These are phyloP conservation scores for Gracilaria caudata DNA, from an alignment of 23 red algal genomes.

Conservation along the genomic window DNA sequence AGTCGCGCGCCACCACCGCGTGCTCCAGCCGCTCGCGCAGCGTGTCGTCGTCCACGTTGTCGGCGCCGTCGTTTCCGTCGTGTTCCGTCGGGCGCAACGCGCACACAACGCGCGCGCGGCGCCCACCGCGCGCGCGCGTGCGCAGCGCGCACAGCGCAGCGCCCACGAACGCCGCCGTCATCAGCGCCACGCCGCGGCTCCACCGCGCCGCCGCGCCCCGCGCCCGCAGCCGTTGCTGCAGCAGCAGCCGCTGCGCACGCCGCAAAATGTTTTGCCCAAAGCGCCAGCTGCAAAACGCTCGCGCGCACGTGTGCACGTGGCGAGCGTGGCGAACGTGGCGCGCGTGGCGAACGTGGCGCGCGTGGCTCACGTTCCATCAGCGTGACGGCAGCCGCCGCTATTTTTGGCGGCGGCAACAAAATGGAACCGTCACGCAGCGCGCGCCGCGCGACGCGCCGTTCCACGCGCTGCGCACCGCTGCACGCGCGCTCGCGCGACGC, in stretches of 20 bases:
- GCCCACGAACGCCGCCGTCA: not conserved
- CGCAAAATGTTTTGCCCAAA: too few relatives aligned
- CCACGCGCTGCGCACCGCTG: not conserved
- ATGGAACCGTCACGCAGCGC: too few relatives aligned
- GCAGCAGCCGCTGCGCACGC: not conserved
- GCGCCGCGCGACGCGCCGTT: slow-evolving; percentile 1
- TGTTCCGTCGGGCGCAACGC: not conserved
- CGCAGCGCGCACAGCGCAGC: not conserved
- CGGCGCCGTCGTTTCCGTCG: not conserved
- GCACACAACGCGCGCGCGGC: not conserved
- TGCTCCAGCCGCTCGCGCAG: too few relatives aligned
- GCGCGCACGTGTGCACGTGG: not conserved
- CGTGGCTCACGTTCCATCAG: not conserved
- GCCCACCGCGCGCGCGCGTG: not conserved
- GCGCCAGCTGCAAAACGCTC: not conserved
- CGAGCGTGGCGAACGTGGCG: not conserved
- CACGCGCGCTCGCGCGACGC: not conserved
- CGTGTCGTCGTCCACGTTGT: not conserved
- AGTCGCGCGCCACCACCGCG: not conserved
- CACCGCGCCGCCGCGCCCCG: not conserved
- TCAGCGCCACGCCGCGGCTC: too few relatives aligned
- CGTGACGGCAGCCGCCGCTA: not conserved
- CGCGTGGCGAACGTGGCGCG: not conserved
- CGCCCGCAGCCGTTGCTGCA: not conserved
- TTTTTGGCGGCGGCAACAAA: too few relatives aligned